These are phyloP conservation scores for Sanghuangporus weigelae DNA, from an alignment of 1,284 basidiomycete genomes.

Conservation along the genomic window DNA sequence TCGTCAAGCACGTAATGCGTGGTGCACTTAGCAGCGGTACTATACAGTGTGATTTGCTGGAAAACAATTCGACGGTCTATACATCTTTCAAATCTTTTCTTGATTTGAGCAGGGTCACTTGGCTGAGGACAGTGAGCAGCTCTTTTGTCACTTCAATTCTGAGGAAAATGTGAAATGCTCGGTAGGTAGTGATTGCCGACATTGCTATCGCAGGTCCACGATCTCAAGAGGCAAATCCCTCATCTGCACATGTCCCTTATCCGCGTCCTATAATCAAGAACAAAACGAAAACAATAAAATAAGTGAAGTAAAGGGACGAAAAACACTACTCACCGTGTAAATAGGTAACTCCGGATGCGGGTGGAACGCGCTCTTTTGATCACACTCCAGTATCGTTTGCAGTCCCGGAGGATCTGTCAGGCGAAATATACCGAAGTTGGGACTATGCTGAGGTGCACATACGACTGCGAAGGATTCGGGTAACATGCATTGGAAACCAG, in stretches of 20 bases:
- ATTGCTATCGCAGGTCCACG: conserved; percentile 55
- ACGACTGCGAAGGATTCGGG: conserved; percentile 90
- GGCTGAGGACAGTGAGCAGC: too few species aligned
- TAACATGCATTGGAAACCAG: conserved; percentile 80
- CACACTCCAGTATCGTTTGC: conserved; percentile 62
- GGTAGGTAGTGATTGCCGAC: background rate
- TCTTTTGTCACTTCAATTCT: too few species aligned
- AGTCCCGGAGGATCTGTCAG: conserved; percentile 82
- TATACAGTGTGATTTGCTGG: too few species aligned
- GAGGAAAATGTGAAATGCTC: background rate
- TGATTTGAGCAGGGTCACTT: too few species aligned
- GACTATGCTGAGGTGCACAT: conserved; percentile 74
- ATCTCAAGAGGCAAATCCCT: conserved; percentile 65
- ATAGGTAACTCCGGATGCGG: conserved; percentile 77
- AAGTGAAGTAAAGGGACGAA: background rate
- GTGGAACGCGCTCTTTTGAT: conserved; percentile 72
- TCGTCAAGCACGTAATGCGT: too few species aligned
- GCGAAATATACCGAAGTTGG: conserved; percentile 82
- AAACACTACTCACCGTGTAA: conserved; percentile 57
- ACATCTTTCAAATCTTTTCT: too few species aligned
- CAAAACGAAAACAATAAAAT: background rate
- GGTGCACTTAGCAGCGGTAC: too few species aligned
- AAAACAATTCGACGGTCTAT: too few species aligned
- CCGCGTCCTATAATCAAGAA: conserved; percentile 51
- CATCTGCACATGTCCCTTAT: conserved; percentile 78